Evolutionary conservation across 1,284 basidiomycete genomes (phyloP).

Genomic region (Sparassis latifolia): DNA sequence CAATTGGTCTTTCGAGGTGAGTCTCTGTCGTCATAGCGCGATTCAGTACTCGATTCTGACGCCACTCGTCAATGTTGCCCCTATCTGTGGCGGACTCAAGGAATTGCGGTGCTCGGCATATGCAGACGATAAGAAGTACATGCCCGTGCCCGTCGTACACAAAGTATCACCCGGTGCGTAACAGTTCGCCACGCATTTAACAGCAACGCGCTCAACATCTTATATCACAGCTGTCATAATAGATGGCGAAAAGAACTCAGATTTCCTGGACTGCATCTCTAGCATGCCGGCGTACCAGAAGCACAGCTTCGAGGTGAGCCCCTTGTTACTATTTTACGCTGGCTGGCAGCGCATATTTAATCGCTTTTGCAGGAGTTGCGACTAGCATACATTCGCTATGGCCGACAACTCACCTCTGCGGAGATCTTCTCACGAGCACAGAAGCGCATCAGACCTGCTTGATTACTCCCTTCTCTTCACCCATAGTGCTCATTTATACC

Average conservation of each 20-base stretch:
- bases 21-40: slow-evolving; percentile 3
- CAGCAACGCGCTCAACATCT: no score
- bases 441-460: neutral
- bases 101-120: slow-evolving; percentile 1
- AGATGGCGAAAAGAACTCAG: slow-evolving; percentile 14
- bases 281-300: slow-evolving; percentile 9
- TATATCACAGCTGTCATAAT: no score
- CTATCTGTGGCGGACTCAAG: neutral
- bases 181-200: no score
- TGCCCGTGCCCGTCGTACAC: neutral
- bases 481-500: neutral
- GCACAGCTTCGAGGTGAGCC: slow-evolving; percentile 23
- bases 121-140: neutral
- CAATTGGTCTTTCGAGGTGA: slow-evolving; percentile 35
- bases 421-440: slow-evolving; percentile 14
- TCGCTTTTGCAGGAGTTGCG: slow-evolving; percentile 18
- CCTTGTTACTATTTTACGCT: neutral
- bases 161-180: no score
- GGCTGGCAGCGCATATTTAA: no score
- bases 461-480: neutral
- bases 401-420: slow-evolving; percentile 19
- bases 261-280: slow-evolving; percentile 17
- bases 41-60: neutral
- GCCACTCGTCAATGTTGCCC: neutral
- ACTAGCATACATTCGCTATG: slow-evolving; percentile 16